Evolutionary conservation across 169 alveolate species (phyloP).

Genomic region (Plasmodium blacklocki): DNA sequence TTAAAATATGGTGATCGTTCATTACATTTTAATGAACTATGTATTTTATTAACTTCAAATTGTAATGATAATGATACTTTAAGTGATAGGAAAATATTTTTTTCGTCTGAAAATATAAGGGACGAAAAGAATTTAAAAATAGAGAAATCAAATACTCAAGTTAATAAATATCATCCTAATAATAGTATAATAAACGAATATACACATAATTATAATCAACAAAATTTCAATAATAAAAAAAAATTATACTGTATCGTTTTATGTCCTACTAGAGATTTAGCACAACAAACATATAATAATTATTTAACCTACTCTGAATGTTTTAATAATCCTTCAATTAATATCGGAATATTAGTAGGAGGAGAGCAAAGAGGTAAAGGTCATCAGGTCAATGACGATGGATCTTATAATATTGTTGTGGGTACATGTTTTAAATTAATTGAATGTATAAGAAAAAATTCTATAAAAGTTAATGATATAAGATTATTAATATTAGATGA

Average conservation of each 20-base stretch:
- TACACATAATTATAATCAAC: neutral
- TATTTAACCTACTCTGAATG: conserved; percentile 81
- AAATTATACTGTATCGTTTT: conserved; percentile 84
- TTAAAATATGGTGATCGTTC: conserved; percentile 45
- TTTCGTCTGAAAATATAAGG: neutral
- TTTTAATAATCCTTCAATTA: conserved; percentile 48
- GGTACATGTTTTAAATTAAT: conserved; percentile 61
- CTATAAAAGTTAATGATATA: conserved; percentile 35
- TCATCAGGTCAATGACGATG: conserved; percentile 36
- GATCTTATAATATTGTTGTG: conserved; percentile 29
- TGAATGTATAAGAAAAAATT: conserved; percentile 41
- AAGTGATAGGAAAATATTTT: conserved; percentile 20
- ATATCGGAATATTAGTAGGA: conserved; percentile 84
- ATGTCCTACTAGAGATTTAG: conserved; percentile 86
- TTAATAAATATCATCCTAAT: neutral
- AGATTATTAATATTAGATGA: conserved; percentile 76
- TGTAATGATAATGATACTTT: neutral
- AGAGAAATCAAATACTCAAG: neutral
- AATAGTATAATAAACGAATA: neutral
- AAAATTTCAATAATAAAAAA: conserved; percentile 50
- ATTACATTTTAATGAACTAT: conserved; percentile 19
- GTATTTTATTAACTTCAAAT: neutral
- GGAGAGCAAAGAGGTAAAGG: conserved; percentile 82
- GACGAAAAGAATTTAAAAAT: neutral
- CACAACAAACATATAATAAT: conserved; percentile 85